phyloP scores from a whole-genome alignment of 768 basidiomycete species.

The Coprinopsis cinerea region DNA sequence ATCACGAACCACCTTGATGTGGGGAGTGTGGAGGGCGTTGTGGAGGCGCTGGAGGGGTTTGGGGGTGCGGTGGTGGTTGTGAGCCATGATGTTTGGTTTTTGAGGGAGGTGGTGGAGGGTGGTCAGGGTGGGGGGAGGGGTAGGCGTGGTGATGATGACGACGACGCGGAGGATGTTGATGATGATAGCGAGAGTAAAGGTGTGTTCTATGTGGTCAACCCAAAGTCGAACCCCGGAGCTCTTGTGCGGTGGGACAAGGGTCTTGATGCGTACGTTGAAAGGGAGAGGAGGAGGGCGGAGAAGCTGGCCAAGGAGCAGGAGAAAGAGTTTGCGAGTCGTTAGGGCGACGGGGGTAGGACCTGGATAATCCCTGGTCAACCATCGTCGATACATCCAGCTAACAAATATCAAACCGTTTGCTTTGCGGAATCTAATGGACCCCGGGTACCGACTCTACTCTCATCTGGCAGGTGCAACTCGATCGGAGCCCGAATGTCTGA shows the following conservation, averaged over 20 bases:
- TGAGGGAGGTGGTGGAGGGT: slow-evolving; percentile 28
- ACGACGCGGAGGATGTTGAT: slow-evolving; percentile 12
- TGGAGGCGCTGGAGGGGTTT: slow-evolving; percentile 43
- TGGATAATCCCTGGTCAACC: too few relatives aligned
- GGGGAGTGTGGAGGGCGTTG: slow-evolving; percentile 51
- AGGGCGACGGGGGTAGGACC: too few relatives aligned
- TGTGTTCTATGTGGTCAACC: slow-evolving; percentile 24
- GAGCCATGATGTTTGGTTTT: slow-evolving; percentile 50
- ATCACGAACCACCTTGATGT: slow-evolving; percentile 68
- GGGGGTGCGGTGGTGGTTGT: slow-evolving; percentile 56
- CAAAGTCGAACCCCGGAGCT: slow-evolving; percentile 20
- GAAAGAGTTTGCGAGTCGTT: too few relatives aligned
- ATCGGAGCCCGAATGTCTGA: too few relatives aligned
- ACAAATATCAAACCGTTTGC: too few relatives aligned
- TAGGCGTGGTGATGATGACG: slow-evolving; percentile 19
- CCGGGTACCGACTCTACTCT: too few relatives aligned
- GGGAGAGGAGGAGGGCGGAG: slow-evolving; percentile 10
- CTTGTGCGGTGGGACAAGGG: slow-evolving; percentile 26
- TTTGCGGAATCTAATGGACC: too few relatives aligned
- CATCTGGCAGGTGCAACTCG: too few relatives aligned
- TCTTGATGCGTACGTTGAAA: slow-evolving; percentile 26
- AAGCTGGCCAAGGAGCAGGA: too few relatives aligned
- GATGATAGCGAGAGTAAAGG: slow-evolving; percentile 16
- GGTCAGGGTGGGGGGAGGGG: slow-evolving; percentile 19
- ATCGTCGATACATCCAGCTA: too few relatives aligned